Conservation (phyloP, 345 rosid genomes). For the Luvunga scandens region DNA sequence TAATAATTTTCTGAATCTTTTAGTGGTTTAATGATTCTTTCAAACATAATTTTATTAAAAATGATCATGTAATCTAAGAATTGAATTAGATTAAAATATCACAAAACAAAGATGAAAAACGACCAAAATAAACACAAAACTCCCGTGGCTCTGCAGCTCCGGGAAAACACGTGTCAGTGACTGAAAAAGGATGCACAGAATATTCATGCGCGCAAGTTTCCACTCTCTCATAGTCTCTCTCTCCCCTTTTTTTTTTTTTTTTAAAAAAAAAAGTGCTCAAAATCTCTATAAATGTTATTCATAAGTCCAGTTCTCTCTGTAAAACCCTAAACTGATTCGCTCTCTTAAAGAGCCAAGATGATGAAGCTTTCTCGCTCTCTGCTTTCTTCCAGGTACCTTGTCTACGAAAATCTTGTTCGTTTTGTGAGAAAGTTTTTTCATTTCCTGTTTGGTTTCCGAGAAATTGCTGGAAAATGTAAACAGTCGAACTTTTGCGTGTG, state of each 20-base stretch:
- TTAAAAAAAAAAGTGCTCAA: too few relatives aligned
- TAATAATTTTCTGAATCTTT: too few relatives aligned
- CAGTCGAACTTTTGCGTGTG: background rate
- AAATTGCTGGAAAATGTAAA: background rate
- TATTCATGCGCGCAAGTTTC: background rate
- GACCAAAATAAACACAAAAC: background rate
- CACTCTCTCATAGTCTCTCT: background rate
- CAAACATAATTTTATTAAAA: too few relatives aligned
- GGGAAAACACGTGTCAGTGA: background rate
- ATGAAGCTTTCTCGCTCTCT: constrained; percentile 40
- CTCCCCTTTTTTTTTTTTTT: too few relatives aligned
- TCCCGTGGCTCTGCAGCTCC: too few relatives aligned
- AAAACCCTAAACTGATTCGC: background rate
- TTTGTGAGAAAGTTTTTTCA: background rate
- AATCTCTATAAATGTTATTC: background rate
- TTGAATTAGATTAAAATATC: too few relatives aligned
- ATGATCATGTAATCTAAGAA: too few relatives aligned
- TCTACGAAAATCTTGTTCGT: background rate
- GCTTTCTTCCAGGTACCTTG: constrained; percentile 34
- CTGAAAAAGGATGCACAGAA: background rate
- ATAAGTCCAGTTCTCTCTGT: background rate
- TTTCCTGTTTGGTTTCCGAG: background rate
- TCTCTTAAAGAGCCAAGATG: constrained; percentile 12
- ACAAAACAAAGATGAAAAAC: too few relatives aligned
- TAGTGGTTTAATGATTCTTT: too few relatives aligned